Evolutionary conservation across 768 basidiomycete genomes (phyloP).

Genomic region (Sistotremastrum suecicum): DNA sequence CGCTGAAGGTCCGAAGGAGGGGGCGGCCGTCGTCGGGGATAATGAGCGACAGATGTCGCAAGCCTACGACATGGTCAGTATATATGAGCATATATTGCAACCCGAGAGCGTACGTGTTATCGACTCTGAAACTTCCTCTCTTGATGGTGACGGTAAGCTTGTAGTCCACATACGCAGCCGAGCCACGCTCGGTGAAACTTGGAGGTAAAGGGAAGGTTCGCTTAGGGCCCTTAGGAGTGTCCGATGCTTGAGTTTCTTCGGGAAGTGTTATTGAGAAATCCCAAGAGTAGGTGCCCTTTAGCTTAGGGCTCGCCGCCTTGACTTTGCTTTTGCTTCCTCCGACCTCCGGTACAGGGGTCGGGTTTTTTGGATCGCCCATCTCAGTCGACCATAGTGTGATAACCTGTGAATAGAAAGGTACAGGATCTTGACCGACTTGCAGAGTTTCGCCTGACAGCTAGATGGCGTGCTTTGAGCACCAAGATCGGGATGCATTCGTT

Average conservation of each 20-base stretch:
- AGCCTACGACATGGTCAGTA: slow-evolving; percentile 12
- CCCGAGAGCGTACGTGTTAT: slow-evolving; percentile 16
- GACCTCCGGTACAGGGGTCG: background rate
- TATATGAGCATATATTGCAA: background rate
- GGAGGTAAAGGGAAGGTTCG: slow-evolving; percentile 30
- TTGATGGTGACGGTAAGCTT: slow-evolving; percentile 34
- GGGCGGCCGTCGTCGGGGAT: slow-evolving; percentile 19
- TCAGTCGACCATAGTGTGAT: background rate
- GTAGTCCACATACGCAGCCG: slow-evolving; percentile 44
- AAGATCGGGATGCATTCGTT: background rate
- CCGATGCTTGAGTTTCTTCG: slow-evolving; percentile 21
- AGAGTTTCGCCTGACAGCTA: background rate
- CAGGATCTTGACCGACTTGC: too few relatives aligned
- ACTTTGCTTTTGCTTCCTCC: background rate
- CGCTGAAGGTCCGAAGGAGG: slow-evolving; percentile 22
- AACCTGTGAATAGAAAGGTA: too few relatives aligned
- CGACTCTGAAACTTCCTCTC: slow-evolving; percentile 32
- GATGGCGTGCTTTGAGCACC: background rate
- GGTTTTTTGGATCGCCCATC: background rate
- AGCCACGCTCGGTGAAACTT: slow-evolving; percentile 27
- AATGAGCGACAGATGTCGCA: slow-evolving; percentile 18
- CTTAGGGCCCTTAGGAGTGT: slow-evolving; percentile 8
- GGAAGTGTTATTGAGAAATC: slow-evolving; percentile 36
- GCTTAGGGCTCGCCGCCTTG: slow-evolving; percentile 11
- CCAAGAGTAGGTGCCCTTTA: slow-evolving; percentile 32